Percentiles rank a stretch among this genome's conserved stretches.
phyloP scores from a whole-genome alignment of 169 alveolate genomes.

The Amoebophrya sp. region DNA sequence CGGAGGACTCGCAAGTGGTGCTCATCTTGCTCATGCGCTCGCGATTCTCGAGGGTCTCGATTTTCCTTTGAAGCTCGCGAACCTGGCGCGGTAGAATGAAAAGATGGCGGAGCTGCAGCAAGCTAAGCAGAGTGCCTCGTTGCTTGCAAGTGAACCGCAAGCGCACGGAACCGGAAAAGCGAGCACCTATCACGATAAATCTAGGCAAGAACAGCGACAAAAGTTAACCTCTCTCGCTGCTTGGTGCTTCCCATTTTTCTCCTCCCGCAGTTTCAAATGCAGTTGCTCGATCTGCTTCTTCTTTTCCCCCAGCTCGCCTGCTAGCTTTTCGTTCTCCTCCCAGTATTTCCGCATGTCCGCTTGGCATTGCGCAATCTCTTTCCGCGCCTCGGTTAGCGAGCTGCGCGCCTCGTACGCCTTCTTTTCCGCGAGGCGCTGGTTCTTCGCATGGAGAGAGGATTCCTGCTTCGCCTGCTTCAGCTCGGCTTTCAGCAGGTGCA shows the following conservation, averaged over 20 bases:
- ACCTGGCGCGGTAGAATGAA: too few species aligned
- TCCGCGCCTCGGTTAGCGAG: neutral
- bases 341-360: neutral
- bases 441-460: neutral
- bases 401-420: neutral
- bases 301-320: neutral
- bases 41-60: too few species aligned
- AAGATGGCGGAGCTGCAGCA: too few species aligned
- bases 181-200: too few species aligned
- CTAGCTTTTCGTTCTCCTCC: neutral
- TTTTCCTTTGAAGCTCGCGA: too few species aligned
- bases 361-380: neutral
- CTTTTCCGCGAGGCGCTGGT: neutral
- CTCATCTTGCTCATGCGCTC: too few species aligned
- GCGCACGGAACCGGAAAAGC: too few species aligned
- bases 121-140: too few species aligned
- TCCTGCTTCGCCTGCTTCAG: neutral
- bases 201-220: too few species aligned
- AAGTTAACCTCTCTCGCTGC: neutral
- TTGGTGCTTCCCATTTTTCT: neutral
- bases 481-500: too few species aligned
- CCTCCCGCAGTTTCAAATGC: neutral
- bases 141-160: too few species aligned
- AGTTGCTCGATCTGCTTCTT: neutral
- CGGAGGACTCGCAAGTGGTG: too few species aligned